Evolutionary conservation across 2,329 filamentous ascomycete genomes (phyloP).

Genomic region (Kalmusia sp.): DNA sequence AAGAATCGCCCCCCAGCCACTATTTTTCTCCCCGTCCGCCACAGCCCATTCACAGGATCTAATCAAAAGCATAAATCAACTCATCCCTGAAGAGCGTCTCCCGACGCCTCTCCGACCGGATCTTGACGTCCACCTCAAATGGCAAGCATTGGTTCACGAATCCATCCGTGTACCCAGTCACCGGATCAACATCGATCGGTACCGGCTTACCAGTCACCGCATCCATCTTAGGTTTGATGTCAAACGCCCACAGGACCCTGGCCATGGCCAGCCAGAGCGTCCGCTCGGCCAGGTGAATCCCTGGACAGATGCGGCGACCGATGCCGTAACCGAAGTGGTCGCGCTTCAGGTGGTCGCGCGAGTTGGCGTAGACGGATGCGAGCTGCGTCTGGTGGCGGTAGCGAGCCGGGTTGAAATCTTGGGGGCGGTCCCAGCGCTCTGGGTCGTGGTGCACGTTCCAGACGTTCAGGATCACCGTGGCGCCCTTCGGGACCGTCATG

Average conservation of each 20-base stretch:
- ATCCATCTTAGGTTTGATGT: conserved; percentile 42
- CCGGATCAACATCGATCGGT: no score
- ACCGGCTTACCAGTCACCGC: no score
- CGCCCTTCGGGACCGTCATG: conserved; percentile 36
- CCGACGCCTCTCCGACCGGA: no score
- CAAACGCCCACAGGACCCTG: conserved; percentile 62
- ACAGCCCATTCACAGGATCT: no score
- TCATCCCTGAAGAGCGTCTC: no score
- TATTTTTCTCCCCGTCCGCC: no score
- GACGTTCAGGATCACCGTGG: conserved; percentile 38
- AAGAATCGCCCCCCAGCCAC: no score
- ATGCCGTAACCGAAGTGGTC: conserved; percentile 59
- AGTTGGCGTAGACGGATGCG: conserved; percentile 46
- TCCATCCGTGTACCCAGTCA: no score
- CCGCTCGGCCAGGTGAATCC: conserved; percentile 61
- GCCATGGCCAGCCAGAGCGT: conserved; percentile 52
- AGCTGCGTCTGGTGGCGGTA: conserved; percentile 39
- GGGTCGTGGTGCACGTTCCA: conserved; percentile 22
- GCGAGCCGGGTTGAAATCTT: conserved; percentile 47
- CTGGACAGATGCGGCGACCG: conserved; percentile 57
- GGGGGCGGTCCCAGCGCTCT: conserved; percentile 25
- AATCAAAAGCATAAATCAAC: no score
- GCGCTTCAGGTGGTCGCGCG: conserved; percentile 41
- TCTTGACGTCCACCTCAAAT: no score
- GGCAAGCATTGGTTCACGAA: no score